phyloP scores from a whole-genome alignment of 352 stramenopile genomes.

The Pythium dissotocum region DNA sequence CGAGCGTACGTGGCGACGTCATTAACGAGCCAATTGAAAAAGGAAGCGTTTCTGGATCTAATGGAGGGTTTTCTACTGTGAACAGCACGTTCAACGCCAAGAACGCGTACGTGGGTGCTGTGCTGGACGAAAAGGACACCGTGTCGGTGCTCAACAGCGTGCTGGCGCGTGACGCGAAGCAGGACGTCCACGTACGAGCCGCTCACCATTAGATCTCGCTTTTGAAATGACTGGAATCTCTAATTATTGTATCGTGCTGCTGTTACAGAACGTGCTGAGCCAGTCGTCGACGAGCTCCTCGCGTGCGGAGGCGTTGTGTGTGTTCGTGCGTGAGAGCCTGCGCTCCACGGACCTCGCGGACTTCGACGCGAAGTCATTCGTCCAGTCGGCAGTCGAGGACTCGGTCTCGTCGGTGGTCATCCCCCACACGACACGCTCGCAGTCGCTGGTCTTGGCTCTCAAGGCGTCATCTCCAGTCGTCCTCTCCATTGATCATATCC shows the following conservation, averaged over 20 bases:
- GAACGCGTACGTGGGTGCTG: constrained; percentile 48
- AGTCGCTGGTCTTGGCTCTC: constrained; percentile 35
- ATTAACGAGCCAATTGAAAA: not conserved
- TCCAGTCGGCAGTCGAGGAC: constrained; percentile 45
- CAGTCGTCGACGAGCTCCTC: constrained; percentile 15
- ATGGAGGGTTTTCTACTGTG: not conserved
- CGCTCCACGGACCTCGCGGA: constrained; percentile 43
- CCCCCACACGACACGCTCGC: constrained; percentile 64
- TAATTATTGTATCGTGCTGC: not conserved
- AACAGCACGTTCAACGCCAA: constrained; percentile 46
- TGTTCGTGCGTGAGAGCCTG: constrained; percentile 56
- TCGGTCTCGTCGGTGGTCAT: constrained; percentile 68
- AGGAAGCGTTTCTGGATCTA: not conserved
- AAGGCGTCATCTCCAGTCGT: constrained; percentile 20
- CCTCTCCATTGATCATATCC: constrained; percentile 26
- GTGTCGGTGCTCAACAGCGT: constrained; percentile 33
- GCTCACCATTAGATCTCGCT: not conserved
- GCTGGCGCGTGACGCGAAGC: constrained; percentile 29
- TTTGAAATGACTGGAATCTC: not conserved
- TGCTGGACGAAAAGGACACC: constrained; percentile 46
- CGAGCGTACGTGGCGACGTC: constrained; percentile 45
- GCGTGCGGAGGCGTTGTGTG: constrained; percentile 50
- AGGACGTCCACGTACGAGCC: constrained; percentile 41
- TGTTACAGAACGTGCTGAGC: constrained; percentile 41
- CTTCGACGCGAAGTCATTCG: constrained; percentile 42